Conservation (phyloP, 768 basidiomycete species). For the Asterophora lycoperdoides region DNA sequence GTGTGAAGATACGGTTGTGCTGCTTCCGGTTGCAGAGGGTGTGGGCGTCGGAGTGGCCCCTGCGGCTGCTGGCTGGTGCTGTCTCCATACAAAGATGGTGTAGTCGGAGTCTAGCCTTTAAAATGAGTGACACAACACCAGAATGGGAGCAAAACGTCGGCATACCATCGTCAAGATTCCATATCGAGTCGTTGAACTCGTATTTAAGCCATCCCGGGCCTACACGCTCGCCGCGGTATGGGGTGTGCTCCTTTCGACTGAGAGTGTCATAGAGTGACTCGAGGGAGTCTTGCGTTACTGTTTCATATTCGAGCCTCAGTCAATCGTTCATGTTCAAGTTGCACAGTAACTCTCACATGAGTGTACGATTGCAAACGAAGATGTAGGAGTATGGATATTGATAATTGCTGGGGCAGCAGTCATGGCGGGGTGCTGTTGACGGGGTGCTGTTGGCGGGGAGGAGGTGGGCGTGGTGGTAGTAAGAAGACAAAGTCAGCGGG, state of each 20-base stretch:
- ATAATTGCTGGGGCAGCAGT: slow-evolving; percentile 45
- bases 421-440: slow-evolving; percentile 11
- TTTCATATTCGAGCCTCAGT: slow-evolving; percentile 1
- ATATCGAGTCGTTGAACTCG: slow-evolving; percentile 70
- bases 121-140: background rate
- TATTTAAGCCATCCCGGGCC: slow-evolving; percentile 86
- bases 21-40: slow-evolving; percentile 20
- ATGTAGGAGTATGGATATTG: slow-evolving; percentile 71
- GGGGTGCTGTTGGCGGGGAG: background rate
- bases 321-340: background rate
- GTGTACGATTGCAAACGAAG: slow-evolving; percentile 73
- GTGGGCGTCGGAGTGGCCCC: slow-evolving; percentile 19
- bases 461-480: background rate
- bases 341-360: slow-evolving; percentile 47
- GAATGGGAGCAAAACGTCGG: background rate
- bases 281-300: slow-evolving; percentile 69
- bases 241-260: slow-evolving; percentile 56
- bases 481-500: background rate
- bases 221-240: slow-evolving; percentile 57
- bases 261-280: slow-evolving; percentile 65
- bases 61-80: slow-evolving; percentile 34
- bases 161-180: slow-evolving; percentile 88
- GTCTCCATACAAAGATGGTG: slow-evolving; percentile 78
- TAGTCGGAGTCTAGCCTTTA: slow-evolving; percentile 70
- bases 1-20: slow-evolving; percentile 24